A percentile compares a stretch with the other conserved stretches of the same genome.
Conservation (phyloP, 2,329 filamentous ascomycete species). For the Didymella pomorum region DNA sequence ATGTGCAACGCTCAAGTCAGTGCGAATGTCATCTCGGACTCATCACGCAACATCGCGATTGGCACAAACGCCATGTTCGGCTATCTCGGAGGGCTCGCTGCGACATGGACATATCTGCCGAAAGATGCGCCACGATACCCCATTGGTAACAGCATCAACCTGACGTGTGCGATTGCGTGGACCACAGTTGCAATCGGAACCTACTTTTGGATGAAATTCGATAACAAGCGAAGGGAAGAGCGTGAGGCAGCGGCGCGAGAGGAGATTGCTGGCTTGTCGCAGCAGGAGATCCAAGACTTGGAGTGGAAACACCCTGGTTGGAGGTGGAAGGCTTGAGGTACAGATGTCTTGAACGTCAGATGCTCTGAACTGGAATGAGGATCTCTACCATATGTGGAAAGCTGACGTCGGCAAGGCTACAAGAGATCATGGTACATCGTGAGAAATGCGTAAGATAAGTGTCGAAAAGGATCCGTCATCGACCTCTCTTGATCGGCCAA, state of each 20-base stretch:
- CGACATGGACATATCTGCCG: neutral
- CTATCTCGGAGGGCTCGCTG: neutral
- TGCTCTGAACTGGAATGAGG: too few species aligned
- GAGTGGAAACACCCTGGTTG: constrained; percentile 71
- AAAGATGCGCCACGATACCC: neutral
- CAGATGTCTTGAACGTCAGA: neutral
- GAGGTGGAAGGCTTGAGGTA: constrained; percentile 58
- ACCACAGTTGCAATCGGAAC: neutral
- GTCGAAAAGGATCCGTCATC: neutral
- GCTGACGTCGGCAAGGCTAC: neutral
- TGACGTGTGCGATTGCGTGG: neutral
- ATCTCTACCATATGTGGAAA: too few species aligned
- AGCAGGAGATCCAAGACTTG: constrained; percentile 62
- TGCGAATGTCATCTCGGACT: neutral
- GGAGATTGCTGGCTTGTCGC: neutral
- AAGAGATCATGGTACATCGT: neutral
- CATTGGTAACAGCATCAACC: neutral
- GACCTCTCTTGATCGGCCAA: constrained; percentile 11
- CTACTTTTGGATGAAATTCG: neutral
- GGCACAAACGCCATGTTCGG: neutral
- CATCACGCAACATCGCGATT: neutral
- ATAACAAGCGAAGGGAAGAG: neutral
- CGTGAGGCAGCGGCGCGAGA: neutral
- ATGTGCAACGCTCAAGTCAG: neutral
- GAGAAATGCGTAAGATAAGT: neutral